phyloP scores from a whole-genome alignment of 73 alveolate species.

The Tetrahymena borealis region DNA sequence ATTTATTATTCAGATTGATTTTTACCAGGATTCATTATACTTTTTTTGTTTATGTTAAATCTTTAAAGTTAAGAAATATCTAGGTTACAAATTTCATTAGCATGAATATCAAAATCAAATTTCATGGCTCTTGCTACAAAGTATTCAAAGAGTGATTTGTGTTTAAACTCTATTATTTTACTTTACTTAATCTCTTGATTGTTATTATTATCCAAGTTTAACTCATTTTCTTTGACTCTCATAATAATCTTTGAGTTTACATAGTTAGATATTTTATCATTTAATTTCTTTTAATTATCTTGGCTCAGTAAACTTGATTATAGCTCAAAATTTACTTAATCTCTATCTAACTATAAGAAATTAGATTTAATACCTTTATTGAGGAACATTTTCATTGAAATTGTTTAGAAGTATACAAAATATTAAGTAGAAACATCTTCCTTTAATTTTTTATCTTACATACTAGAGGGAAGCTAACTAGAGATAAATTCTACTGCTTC shows the following conservation, averaged over 20 bases:
- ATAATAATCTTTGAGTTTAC: neutral
- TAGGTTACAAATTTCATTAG: neutral
- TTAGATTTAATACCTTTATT: neutral
- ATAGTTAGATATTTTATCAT: neutral
- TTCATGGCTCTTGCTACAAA: neutral
- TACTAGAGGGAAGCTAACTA: no score
- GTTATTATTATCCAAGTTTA: no score
- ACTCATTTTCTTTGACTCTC: neutral
- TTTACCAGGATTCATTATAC: neutral
- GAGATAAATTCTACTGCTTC: neutral
- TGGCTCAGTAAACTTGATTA: neutral
- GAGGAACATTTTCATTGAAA: neutral
- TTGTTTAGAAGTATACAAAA: neutral
- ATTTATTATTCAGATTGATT: neutral
- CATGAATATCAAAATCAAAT: neutral
- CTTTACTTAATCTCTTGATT: neutral
- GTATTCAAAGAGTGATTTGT: neutral
- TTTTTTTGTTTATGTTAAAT: neutral
- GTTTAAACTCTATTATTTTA: neutral
- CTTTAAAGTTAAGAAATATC: neutral
- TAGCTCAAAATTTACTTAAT: neutral
- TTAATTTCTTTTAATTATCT: neutral
- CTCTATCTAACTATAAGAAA: neutral
- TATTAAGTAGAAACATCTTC: neutral
- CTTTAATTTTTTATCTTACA: neutral